Evolutionary conservation across 2,329 filamentous ascomycete species (phyloP).

Genomic region (Claviceps quebecensis): DNA sequence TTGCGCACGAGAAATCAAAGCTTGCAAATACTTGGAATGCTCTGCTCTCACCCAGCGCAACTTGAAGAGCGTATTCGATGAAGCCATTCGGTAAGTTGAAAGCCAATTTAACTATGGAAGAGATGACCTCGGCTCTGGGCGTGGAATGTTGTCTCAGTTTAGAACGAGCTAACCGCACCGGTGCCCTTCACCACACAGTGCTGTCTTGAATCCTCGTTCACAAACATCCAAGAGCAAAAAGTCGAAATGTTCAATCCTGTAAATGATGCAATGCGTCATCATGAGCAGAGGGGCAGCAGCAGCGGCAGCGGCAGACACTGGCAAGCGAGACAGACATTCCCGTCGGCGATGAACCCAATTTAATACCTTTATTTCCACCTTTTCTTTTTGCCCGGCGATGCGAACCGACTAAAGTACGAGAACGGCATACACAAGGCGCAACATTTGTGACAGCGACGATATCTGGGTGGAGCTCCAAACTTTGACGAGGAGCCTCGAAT

Average conservation of each 20-base stretch:
- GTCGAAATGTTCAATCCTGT: slow-evolving; percentile 57
- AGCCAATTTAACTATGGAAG: neutral
- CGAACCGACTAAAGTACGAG: slow-evolving; percentile 1
- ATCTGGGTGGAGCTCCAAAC: neutral
- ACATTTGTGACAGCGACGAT: slow-evolving; percentile 1
- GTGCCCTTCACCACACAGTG: slow-evolving; percentile 28
- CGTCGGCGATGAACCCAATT: neutral
- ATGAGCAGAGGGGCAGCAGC: neutral
- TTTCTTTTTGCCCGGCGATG: neutral
- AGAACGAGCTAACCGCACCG: neutral
- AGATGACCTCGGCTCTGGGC: neutral
- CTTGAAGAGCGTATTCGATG: slow-evolving; percentile 96
- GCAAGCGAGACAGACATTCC: neutral
- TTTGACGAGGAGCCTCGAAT: neutral
- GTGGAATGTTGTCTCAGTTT: neutral
- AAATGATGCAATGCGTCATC: slow-evolving; percentile 15
- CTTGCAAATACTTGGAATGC: slow-evolving; percentile 96
- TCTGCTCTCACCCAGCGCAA: slow-evolving; percentile 93
- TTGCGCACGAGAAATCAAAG: slow-evolving; percentile 86
- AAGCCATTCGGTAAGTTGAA: slow-evolving; percentile 75
- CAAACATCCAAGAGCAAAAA: slow-evolving; percentile 44
- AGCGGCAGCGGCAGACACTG: neutral
- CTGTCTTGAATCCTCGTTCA: slow-evolving; percentile 56
- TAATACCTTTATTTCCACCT: slow-evolving; percentile 1
- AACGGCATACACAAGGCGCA: neutral